Evolutionary conservation across 1,284 basidiomycete genomes (phyloP).

Genomic region (Heterobasidion occidentale): DNA sequence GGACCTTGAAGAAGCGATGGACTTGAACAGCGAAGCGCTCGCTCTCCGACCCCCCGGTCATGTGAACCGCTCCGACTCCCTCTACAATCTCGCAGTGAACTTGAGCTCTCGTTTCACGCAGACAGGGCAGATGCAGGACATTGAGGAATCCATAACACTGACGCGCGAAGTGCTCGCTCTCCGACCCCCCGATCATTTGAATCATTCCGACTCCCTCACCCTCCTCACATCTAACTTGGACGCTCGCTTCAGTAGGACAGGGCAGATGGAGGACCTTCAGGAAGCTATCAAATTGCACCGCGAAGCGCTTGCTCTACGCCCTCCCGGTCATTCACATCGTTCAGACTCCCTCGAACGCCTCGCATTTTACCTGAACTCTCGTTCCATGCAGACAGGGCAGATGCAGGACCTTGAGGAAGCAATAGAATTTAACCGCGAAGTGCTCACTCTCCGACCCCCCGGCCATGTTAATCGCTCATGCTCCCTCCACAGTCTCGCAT

Average conservation of each 20-base stretch:
- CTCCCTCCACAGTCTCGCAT: no score
- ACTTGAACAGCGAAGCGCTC: no score
- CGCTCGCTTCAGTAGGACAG: not conserved
- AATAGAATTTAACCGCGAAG: no score
- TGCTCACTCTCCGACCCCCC: no score
- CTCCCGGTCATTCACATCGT: not conserved
- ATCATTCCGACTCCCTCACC: not conserved
- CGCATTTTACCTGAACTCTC: not conserved
- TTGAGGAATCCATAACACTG: conserved; percentile 20
- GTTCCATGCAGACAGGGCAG: not conserved
- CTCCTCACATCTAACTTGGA: not conserved
- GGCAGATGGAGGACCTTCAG: not conserved
- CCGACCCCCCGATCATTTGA: conserved; percentile 13
- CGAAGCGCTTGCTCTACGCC: not conserved
- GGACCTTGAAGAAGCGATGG: not conserved
- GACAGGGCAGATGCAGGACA: conserved; percentile 16
- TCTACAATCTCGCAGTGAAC: no score
- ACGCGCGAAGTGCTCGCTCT: conserved; percentile 16
- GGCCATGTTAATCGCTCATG: no score
- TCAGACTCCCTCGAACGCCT: not conserved
- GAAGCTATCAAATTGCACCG: not conserved
- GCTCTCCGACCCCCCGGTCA: no score
- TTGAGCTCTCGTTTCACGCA: not conserved
- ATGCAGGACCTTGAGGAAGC: not conserved
- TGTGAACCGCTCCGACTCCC: no score